A percentile compares a stretch with the other conserved stretches of the same genome.
Evolutionary conservation across 176 grass and related monocot species (phyloP).

Genomic region (Miscanthus lutarioriparius): DNA sequence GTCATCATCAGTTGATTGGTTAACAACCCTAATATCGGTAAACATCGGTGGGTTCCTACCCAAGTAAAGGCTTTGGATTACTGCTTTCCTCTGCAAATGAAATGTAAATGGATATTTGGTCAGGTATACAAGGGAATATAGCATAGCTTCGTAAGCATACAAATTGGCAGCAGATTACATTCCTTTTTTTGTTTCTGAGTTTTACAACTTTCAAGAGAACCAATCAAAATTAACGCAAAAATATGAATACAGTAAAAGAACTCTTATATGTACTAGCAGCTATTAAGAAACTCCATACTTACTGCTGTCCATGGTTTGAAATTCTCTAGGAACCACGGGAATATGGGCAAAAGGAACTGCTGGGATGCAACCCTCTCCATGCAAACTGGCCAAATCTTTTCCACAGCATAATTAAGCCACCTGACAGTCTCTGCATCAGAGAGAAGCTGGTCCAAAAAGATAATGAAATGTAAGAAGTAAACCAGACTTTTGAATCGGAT

Average conservation of each 20-base stretch:
- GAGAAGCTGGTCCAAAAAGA: constrained; percentile 60
- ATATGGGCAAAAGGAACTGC: constrained; percentile 89
- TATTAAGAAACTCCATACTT: constrained; percentile 27
- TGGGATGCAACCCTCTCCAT: constrained; percentile 89
- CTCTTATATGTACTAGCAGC: not conserved
- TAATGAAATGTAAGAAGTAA: constrained; percentile 15
- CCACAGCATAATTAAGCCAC: constrained; percentile 93
- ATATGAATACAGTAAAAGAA: constrained; percentile 1
- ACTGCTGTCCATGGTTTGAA: constrained; percentile 98
- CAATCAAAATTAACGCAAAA: not conserved
- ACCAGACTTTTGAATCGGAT: not conserved
- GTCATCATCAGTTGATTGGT: constrained; percentile 78
- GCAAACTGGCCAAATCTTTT: constrained; percentile 96
- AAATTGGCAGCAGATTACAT: not conserved
- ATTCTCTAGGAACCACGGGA: constrained; percentile 96
- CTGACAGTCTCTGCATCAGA: constrained; percentile 97
- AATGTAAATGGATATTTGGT: not conserved
- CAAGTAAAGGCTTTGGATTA: constrained; percentile 83
- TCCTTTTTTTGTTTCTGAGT: not conserved
- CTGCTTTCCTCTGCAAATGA: constrained; percentile 76
- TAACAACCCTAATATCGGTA: constrained; percentile 87
- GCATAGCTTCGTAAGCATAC: not conserved
- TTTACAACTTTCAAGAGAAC: not conserved
- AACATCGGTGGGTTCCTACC: constrained; percentile 88
- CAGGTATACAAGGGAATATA: not conserved